A percentile compares a stretch with the other conserved stretches of the same genome.
Evolutionary conservation across 1,139 yeast genomes (phyloP).

Genomic region (Kodamaea ohmeri): DNA sequence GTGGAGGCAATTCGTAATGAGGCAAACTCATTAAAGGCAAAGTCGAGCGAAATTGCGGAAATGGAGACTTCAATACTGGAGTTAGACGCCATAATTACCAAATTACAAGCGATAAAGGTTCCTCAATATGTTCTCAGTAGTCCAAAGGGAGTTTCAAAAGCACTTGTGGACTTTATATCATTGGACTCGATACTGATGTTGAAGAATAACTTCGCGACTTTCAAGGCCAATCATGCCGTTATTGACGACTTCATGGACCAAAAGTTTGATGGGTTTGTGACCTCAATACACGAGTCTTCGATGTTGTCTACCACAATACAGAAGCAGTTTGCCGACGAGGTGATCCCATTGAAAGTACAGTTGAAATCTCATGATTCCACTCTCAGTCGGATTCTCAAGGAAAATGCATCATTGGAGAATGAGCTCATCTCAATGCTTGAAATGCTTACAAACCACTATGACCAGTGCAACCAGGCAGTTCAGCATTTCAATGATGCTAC

Average conservation of each 20-base stretch:
- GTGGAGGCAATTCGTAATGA: conserved; percentile 17
- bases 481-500: conserved; percentile 17
- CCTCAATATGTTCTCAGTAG: conserved; percentile 27
- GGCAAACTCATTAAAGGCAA: conserved; percentile 19
- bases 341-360: conserved; percentile 19
- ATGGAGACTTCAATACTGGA: conserved; percentile 11
- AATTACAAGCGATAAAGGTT: conserved; percentile 27
- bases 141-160: conserved; percentile 5
- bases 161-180: conserved; percentile 35
- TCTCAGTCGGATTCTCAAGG: conserved; percentile 20
- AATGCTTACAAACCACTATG: conserved; percentile 78
- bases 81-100: conserved; percentile 26
- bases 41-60: neutral
- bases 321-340: conserved; percentile 22
- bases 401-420: conserved; percentile 55
- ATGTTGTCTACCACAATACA: conserved; percentile 12
- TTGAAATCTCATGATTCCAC: conserved; percentile 9
- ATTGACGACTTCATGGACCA: conserved; percentile 22
- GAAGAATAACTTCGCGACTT: conserved; percentile 27
- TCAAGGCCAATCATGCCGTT: conserved; percentile 27
- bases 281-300: neutral
- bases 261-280: conserved; percentile 10
- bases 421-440: conserved; percentile 70
- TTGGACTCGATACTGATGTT: conserved; percentile 31
- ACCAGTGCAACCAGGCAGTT: conserved; percentile 57